Evolutionary conservation across 108 stramenopile genomes (phyloP).

Genomic region (Bacterosira constricta): DNA sequence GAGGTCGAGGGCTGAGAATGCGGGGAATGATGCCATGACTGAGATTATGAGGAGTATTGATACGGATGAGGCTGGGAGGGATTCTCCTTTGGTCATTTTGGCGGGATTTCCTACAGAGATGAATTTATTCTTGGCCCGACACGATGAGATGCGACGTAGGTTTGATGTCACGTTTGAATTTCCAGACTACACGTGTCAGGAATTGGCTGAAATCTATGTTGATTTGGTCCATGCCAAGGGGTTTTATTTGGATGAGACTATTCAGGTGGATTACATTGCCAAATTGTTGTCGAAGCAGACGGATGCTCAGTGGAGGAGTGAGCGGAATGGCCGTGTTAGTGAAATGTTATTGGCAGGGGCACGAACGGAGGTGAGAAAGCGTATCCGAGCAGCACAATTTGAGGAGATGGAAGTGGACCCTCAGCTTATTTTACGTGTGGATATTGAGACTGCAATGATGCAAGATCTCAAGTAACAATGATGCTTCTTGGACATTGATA

Average conservation of each 20-base stretch:
- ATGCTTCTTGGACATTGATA: not conserved
- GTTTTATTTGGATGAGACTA: constrained; percentile 73
- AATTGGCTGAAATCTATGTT: constrained; percentile 82
- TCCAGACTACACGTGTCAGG: constrained; percentile 84
- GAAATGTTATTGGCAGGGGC: constrained; percentile 86
- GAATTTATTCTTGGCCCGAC: constrained; percentile 77
- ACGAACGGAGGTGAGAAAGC: constrained; percentile 76
- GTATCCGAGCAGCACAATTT: constrained; percentile 82
- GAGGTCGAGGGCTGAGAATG: constrained; percentile 67
- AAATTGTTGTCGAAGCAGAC: constrained; percentile 73
- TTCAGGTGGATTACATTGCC: constrained; percentile 61
- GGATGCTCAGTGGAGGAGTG: constrained; percentile 73
- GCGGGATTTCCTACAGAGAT: constrained; percentile 90
- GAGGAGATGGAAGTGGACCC: constrained; percentile 87
- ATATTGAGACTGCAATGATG: constrained; percentile 81
- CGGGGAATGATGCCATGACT: constrained; percentile 70
- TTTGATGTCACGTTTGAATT: constrained; percentile 87
- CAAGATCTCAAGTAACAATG: constrained; percentile 80
- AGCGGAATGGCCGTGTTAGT: constrained; percentile 87
- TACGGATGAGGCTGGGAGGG: constrained; percentile 63
- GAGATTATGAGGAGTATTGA: constrained; percentile 80
- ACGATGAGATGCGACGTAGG: constrained; percentile 70
- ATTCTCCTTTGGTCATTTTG: constrained; percentile 80
- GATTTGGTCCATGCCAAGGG: constrained; percentile 86
- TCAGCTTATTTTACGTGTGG: constrained; percentile 74